Evolutionary conservation across 768 basidiomycete genomes (phyloP).

Genomic region (Mycena floridula): DNA sequence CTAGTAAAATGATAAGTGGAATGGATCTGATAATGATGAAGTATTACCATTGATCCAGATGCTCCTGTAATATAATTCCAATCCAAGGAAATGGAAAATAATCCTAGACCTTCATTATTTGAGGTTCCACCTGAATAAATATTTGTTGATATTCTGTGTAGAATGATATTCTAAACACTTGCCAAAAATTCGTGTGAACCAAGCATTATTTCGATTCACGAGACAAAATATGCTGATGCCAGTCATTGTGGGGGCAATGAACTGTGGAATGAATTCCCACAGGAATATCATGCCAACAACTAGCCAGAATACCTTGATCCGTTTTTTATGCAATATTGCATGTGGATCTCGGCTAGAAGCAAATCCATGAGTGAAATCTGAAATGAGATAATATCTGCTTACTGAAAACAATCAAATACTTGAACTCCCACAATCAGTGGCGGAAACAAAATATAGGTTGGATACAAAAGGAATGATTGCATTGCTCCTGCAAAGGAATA

Average conservation of each 20-base stretch:
- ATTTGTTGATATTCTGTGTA: not conserved
- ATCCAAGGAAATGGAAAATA: constrained; percentile 31
- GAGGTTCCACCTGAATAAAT: not conserved
- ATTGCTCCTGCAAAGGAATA: constrained; percentile 18
- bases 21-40: constrained; percentile 41
- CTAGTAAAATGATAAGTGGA: too few relatives aligned
- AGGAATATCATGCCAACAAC: constrained; percentile 1
- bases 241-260: constrained; percentile 41
- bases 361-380: too few relatives aligned
- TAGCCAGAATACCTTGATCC: constrained; percentile 15
- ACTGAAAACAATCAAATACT: constrained; percentile 26
- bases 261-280: constrained; percentile 14
- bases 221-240: constrained; percentile 40
- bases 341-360: constrained; percentile 29
- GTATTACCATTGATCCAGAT: constrained; percentile 27
- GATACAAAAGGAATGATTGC: constrained; percentile 10
- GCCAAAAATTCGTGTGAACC: constrained; percentile 42
- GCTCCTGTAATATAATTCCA: constrained; percentile 36
- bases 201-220: constrained; percentile 26
- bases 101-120: constrained; percentile 8
- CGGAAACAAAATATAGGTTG: constrained; percentile 10
- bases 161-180: constrained; percentile 16
- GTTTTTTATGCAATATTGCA: constrained; percentile 26
- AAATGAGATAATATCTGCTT: constrained; percentile 15
- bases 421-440: constrained; percentile 3